These are phyloP conservation scores for Linnemannia elongata DNA, from an alignment of 192 early-diverging fungal species.

Conservation along the genomic window DNA sequence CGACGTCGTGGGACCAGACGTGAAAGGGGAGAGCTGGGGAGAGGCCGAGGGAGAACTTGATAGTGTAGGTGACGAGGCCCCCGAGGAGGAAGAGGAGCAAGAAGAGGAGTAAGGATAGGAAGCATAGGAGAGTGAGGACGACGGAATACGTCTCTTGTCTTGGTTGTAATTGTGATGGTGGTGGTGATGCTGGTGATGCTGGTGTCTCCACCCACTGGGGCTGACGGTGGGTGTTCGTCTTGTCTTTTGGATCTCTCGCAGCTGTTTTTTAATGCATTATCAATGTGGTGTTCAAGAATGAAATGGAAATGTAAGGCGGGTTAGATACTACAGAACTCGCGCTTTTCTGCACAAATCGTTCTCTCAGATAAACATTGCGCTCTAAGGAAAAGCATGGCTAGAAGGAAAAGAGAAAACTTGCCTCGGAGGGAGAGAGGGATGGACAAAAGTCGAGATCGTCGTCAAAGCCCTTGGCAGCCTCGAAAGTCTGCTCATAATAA, in stretches of 20 bases:
- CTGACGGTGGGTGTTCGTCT: neutral
- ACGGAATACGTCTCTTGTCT: neutral
- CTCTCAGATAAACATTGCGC: too few relatives aligned
- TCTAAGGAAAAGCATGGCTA: neutral
- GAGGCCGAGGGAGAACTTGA: neutral
- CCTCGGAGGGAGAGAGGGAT: conserved; percentile 33
- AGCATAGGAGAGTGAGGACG: neutral
- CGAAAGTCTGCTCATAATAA: conserved; percentile 17
- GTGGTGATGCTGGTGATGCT: neutral
- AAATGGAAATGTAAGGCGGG: neutral
- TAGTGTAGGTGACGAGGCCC: neutral
- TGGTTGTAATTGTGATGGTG: neutral
- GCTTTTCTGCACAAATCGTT: neutral
- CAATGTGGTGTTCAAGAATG: neutral
- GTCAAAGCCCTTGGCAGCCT: conserved; percentile 47
- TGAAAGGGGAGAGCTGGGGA: neutral
- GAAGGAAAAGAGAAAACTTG: neutral
- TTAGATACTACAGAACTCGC: neutral
- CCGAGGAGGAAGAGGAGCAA: neutral
- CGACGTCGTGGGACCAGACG: neutral
- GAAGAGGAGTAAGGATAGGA: neutral
- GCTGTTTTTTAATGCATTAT: neutral
- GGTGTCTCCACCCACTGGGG: neutral
- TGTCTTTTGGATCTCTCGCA: neutral
- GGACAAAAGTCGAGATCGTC: conserved; percentile 54